A percentile compares a stretch with the other conserved stretches of the same genome.
Conservation (phyloP, 1,139 yeast species). For the Saccharomyces uvarum region DNA sequence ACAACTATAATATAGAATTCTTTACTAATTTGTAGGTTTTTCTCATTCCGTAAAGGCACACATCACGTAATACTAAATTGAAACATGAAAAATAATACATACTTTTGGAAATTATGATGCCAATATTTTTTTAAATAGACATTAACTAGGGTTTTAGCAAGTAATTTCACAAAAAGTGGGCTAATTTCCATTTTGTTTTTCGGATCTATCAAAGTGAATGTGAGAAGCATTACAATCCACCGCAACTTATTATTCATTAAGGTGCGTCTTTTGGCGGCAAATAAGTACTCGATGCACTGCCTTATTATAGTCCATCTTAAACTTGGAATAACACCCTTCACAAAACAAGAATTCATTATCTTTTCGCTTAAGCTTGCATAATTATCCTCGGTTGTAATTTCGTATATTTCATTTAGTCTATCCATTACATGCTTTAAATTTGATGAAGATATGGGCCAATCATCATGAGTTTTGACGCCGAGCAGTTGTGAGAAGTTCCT, state of each 20-base stretch:
- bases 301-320: constrained; percentile 28
- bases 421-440: constrained; percentile 20
- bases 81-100: background rate
- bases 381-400: constrained; percentile 14
- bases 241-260: background rate
- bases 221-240: background rate
- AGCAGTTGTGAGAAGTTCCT: constrained; percentile 1
- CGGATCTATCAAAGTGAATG: background rate
- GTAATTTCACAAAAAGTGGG: background rate
- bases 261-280: background rate
- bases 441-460: constrained; percentile 10
- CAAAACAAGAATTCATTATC: constrained; percentile 17
- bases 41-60: background rate
- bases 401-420: constrained; percentile 23
- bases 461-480: constrained; percentile 5
- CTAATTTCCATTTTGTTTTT: background rate
- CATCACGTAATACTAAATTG: background rate
- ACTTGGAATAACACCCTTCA: constrained; percentile 20
- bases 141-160: background rate
- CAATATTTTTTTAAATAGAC: background rate
- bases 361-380: constrained; percentile 13
- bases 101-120: background rate
- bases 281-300: constrained; percentile 12
- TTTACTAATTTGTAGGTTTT: background rate
- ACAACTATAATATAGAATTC: background rate